Base-by-base conservation (phyloP, 176 grass and related monocot genomes). In the Aechmea fasciata region DNA sequence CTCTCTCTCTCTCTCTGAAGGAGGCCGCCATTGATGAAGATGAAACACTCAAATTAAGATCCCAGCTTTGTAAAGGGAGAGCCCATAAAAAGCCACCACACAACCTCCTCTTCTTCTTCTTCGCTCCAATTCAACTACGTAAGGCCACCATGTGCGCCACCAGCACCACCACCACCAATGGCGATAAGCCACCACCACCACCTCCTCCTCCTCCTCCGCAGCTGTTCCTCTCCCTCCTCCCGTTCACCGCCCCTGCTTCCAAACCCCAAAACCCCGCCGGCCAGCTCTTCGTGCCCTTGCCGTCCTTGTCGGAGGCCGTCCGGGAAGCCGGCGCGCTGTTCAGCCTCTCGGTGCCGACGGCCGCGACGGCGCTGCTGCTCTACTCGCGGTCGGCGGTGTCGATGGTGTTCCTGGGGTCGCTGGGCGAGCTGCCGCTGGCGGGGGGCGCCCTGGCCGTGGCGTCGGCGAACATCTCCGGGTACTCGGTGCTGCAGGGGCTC, bases 381-480 rank as follows among this genome's bases (percentile, higher is more conserved):
- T 99, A 99, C 87, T 85, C 89, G 3, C 89, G 94, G 11, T 85
- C 87, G 5, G 79, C 83, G 0, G 62, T 99, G 29, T 99, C 94
- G 7, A 99, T 99, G 87, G 48, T 90, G 33, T 99, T 93, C 83
- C 82, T 99, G 41, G 94, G 94, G 11, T 85, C 84, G 50, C 83
- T 99, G 22, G 94, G 94, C 26, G 89, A 99, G 63, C 89, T 99
- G 69, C 72, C 82, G 4, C 87, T 99, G 11, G 94, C 94, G 0
- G 94, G 89, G 2, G 94, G 94, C 11, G 90, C 94, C 51, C 84
- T 99, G 10, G 89, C 94, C 70, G 63, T 99, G 49, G 89, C 86
- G 62, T 99, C 90, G 50, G 89, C 87, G 64, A 99, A 99, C 84
- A 99, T 99, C 83, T 85, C 89, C 22, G 94, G 94, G 8, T 93